phyloP scores from a whole-genome alignment of 2,329 filamentous ascomycete species.

The Neofusicoccum ribis region DNA sequence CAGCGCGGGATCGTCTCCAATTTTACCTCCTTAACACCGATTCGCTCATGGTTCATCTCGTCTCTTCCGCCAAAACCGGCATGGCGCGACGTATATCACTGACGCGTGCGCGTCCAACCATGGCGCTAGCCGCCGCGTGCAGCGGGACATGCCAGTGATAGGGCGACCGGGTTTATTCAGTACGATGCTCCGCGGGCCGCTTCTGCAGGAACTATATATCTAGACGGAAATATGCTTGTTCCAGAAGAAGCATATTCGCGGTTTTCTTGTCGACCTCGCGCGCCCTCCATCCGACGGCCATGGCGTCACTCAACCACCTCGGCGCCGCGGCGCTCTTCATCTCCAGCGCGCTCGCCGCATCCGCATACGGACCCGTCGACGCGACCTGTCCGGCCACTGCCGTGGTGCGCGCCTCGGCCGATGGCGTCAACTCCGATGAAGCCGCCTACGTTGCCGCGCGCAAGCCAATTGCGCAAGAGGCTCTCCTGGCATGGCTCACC shows the following conservation, averaged over 20 bases:
- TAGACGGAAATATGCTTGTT: not conserved
- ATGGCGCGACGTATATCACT: not conserved
- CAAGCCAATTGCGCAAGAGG: conserved; percentile 40
- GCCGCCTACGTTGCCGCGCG: conserved; percentile 40
- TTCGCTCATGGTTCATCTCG: not conserved
- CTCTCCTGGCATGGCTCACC: conserved; percentile 42
- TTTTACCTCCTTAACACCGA: conserved; percentile 7
- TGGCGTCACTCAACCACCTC: conserved; percentile 1
- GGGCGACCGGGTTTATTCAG: not conserved
- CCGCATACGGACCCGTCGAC: conserved; percentile 37
- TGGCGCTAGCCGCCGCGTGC: not conserved
- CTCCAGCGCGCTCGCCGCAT: conserved; percentile 18
- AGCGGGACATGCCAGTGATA: conserved; percentile 3
- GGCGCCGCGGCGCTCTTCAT: conserved; percentile 3
- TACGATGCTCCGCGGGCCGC: not conserved
- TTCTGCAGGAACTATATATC: not conserved
- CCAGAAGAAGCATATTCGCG: not conserved
- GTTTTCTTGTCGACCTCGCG: not conserved
- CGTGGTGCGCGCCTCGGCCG: conserved; percentile 40
- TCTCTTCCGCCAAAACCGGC: not conserved
- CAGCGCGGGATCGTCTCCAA: not conserved
- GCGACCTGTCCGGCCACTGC: conserved; percentile 40
- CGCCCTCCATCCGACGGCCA: not conserved
- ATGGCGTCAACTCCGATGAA: conserved; percentile 38
- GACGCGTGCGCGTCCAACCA: not conserved